A percentile compares a stretch with the other conserved stretches of the same genome.
Evolutionary conservation across 768 basidiomycete species (phyloP).

Genomic region (Mycena maculata): DNA sequence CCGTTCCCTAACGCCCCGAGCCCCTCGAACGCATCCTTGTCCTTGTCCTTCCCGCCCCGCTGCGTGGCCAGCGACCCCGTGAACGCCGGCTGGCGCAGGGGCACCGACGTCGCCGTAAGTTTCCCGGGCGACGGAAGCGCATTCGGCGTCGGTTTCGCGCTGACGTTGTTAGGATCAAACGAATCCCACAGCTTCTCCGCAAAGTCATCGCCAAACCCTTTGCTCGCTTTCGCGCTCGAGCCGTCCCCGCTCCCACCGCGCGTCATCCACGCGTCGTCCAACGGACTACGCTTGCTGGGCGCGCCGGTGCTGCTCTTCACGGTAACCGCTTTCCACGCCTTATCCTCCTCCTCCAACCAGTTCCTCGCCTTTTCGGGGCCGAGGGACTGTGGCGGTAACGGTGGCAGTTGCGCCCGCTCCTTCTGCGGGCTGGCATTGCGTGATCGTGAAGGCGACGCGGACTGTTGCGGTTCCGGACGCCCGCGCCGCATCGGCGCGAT

Average conservation of each 20-base stretch:
- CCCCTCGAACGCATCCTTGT: slow-evolving; percentile 85
- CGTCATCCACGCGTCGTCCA: slow-evolving; percentile 57
- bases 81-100: slow-evolving; percentile 43
- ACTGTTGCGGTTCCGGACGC: slow-evolving; percentile 55
- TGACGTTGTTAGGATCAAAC: slow-evolving; percentile 48
- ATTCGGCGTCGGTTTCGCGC: slow-evolving; percentile 24
- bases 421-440: slow-evolving; percentile 51
- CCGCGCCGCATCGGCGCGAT: slow-evolving; percentile 85
- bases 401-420: slow-evolving; percentile 31
- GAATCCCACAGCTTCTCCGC: slow-evolving; percentile 66
- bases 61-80: slow-evolving; percentile 38
- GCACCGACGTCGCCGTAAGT: slow-evolving; percentile 25
- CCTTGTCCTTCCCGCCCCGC: slow-evolving; percentile 38
- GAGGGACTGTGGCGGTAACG: slow-evolving; percentile 11
- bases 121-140: slow-evolving; percentile 33
- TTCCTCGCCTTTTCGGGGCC: slow-evolving; percentile 37
- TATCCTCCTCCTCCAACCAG: slow-evolving; percentile 59
- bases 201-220: slow-evolving; percentile 79
- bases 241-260: slow-evolving; percentile 37
- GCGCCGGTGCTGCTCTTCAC: slow-evolving; percentile 39
- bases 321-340: slow-evolving; percentile 58
- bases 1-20: slow-evolving; percentile 63
- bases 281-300: slow-evolving; percentile 23
- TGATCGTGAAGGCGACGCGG: slow-evolving; percentile 40
- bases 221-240: slow-evolving; percentile 36